Evolutionary conservation across 208 protist genomes (phyloP), one percentile per base, ranked within the genome.

Genomic region (Naegleria lovaniensis): DNA sequence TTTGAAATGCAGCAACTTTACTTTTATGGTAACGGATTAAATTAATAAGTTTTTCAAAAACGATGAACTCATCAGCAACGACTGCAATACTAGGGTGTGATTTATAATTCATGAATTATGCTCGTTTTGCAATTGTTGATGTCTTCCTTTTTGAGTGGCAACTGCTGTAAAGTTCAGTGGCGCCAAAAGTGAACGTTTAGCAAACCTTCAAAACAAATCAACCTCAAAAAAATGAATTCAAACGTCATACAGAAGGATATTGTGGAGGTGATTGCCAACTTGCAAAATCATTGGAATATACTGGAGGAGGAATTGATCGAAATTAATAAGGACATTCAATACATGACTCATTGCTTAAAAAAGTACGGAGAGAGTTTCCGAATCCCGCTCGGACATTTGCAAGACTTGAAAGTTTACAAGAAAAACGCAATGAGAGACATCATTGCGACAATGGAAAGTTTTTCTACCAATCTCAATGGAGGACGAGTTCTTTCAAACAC

Each of bases 341-440:
- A 90, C 40, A 67, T 41, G 19, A 22, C 16, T 40, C 29, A 83
- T 25, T 90, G 88, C 76, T 90, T 90, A n/a, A 38, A 51, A 83
- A 90, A 90, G 88, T 90, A 90, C 58, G 88, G 88, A 29, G 88
- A 90, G 39, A 22, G 33, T 59, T 90, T 90, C 43, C 33, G 88
- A n/a, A 48, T 59, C 22, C 88, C 88, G 2, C 43, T 90, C 4
- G 75, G 59, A 51, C 43, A 90, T 38, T 51, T 90, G 13, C 15
- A 90, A 85, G 75, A 90, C 40, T 51, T 90, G 88, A 90, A 90
- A 51, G 19, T 40, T 22, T 40, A 40, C 15, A 90, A 90, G 39
- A 90, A 90, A n/a, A 38, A 90, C 15, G 38, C 43, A 9, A 90
- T 90, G 88, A 90, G 36, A 41, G 36, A 59, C 11, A 90, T 90